Evolutionary conservation across 2,329 filamentous ascomycete genomes (phyloP), one percentile per base, ranked within the genome.

Genomic region (Cytospora mali): DNA sequence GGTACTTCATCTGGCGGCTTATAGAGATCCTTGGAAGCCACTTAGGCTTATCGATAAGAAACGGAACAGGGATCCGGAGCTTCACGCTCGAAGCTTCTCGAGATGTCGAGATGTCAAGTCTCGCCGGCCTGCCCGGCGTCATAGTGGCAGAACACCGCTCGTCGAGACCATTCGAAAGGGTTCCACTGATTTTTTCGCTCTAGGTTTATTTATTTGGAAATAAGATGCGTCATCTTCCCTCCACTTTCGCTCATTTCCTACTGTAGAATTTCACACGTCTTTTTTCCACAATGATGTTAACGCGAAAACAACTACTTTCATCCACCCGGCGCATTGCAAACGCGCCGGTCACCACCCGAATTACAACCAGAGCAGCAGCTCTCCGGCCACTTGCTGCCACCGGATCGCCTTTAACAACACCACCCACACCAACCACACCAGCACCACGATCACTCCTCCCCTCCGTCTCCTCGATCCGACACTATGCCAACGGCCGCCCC

Each of bases 401-500:
- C 27, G 46, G 23, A 4, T 14, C 53, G 23, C 21, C 54, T 10
- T 35, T 28, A n/a, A 51, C 59, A 57, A 27, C 46, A 13, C 31
- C 56, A 7, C 28, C 31, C 51, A 57, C 48, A n/a, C 2, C 28
- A 51, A 28, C 3, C 33, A 18, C 29, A 16, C 27, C 5, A 3
- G 61, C 61, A 39, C 29, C 68, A 60, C 71, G 66, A 35, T 62
- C 79, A 18, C 62, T 79, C 16, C 80, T 61, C 14, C 62, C 62
- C 25, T 51, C 84, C 4, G 72, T 73, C 11, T 69, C 75, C 46
- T 69, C 76, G 16, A 68, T 76, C 14, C 82, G 88, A 61, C 75
- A 71, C 54, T 91, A 90, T 76, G 83, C 88, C 64, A 88, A 87
- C 80, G 89, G 90, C 70, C 82, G 89, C 64, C 91, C 93, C 66